phyloP scores from a whole-genome alignment of 2,329 filamentous ascomycete species.

The Mollisia scopiformis region DNA sequence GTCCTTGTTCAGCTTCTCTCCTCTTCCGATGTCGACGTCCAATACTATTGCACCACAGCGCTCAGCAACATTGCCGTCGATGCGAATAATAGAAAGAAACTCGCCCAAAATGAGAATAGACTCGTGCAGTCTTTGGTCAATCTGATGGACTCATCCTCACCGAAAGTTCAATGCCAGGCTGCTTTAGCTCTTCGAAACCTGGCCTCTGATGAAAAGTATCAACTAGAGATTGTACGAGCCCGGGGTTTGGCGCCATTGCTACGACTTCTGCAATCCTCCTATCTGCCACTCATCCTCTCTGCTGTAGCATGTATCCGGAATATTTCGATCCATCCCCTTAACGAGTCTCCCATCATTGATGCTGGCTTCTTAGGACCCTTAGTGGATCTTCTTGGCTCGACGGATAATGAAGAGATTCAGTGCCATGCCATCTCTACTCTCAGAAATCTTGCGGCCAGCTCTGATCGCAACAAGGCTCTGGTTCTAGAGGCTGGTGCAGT shows the following conservation, averaged over 20 bases:
- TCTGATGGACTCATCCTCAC: constrained; percentile 95
- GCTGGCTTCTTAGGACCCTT: constrained; percentile 93
- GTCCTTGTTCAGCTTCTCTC: constrained; percentile 94
- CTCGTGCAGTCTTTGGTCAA: constrained; percentile 93
- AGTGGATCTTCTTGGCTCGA: constrained; percentile 91
- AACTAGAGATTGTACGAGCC: constrained; percentile 93
- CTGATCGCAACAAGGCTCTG: constrained; percentile 96
- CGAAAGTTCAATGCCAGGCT: constrained; percentile 97
- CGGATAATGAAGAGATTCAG: constrained; percentile 98
- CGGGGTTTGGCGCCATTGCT: constrained; percentile 84
- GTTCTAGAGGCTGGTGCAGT: constrained; percentile 95
- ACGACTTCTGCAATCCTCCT: constrained; percentile 90
- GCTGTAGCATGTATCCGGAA: constrained; percentile 98
- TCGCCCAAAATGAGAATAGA: constrained; percentile 87
- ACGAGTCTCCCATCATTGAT: constrained; percentile 98
- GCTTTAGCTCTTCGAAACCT: constrained; percentile 92
- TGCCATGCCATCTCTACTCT: constrained; percentile 98
- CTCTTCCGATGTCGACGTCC: constrained; percentile 92
- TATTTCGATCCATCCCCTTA: constrained; percentile 96
- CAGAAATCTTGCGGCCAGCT: constrained; percentile 93
- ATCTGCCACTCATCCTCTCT: constrained; percentile 92
- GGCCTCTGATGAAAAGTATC: constrained; percentile 97
- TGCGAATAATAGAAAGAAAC: constrained; percentile 83
- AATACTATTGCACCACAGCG: constrained; percentile 99
- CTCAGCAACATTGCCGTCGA: constrained; percentile 99